Percentiles rank a stretch among this genome's conserved stretches.
phyloP scores from a whole-genome alignment of 306 rosid genomes.

The Dryas drummondii region DNA sequence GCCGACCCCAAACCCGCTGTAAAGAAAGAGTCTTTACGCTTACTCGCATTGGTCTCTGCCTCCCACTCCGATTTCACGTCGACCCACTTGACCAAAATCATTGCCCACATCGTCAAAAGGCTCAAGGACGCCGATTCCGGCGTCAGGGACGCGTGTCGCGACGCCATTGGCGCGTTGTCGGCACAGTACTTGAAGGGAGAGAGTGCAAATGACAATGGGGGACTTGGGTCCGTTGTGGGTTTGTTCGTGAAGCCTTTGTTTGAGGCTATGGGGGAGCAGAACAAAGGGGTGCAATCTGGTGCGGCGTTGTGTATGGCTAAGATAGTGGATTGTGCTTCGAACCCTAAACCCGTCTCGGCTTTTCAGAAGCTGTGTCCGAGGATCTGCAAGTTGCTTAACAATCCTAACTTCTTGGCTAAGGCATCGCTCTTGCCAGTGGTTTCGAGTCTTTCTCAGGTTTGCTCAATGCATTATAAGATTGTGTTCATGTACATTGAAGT shows the following conservation, averaged over 20 bases:
- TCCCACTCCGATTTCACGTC: slow-evolving; percentile 58
- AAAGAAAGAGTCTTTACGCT: slow-evolving; percentile 70
- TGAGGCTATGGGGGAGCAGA: slow-evolving; percentile 96
- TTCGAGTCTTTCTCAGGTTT: slow-evolving; percentile 80
- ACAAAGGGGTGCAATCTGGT: slow-evolving; percentile 78
- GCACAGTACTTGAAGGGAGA: slow-evolving; percentile 51
- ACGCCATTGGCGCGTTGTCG: slow-evolving; percentile 64
- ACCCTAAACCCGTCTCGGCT: slow-evolving; percentile 45
- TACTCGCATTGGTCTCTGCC: slow-evolving; percentile 59
- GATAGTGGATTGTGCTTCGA: slow-evolving; percentile 67
- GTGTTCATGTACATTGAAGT: background rate
- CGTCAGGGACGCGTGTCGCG: slow-evolving; percentile 78
- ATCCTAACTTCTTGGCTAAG: slow-evolving; percentile 77
- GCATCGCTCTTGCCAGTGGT: slow-evolving; percentile 81
- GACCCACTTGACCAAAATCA: slow-evolving; percentile 72
- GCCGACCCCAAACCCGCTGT: slow-evolving; percentile 85
- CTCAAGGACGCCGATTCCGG: slow-evolving; percentile 82
- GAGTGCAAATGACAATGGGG: slow-evolving; percentile 26
- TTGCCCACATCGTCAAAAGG: slow-evolving; percentile 57
- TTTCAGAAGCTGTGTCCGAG: slow-evolving; percentile 92
- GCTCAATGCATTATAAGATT: background rate
- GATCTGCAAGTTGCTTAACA: slow-evolving; percentile 83
- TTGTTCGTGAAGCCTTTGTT: slow-evolving; percentile 86
- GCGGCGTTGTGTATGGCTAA: slow-evolving; percentile 89
- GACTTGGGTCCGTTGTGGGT: slow-evolving; percentile 57